These are phyloP conservation scores for Colletotrichum viniferum DNA, from an alignment of 2,329 filamentous ascomycete species.

Conservation along the genomic window DNA sequence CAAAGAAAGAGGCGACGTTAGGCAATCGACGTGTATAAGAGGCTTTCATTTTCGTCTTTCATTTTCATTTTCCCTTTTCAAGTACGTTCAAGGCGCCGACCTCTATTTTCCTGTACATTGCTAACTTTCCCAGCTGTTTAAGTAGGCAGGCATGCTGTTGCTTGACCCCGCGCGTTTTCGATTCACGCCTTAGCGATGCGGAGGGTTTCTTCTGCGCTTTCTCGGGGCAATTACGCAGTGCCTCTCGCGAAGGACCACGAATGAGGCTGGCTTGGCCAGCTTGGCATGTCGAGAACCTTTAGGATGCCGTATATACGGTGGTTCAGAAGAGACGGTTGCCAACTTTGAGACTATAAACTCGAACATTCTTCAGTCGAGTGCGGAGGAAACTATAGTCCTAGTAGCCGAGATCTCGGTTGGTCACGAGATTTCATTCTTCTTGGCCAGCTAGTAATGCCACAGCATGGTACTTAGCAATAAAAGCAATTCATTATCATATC, in stretches of 20 bases:
- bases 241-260: neutral
- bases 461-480: neutral
- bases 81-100: neutral
- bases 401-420: neutral
- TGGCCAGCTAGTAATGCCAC: neutral
- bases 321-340: neutral
- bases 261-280: neutral
- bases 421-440: neutral
- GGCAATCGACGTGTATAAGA: neutral
- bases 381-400: neutral
- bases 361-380: constrained; percentile 1
- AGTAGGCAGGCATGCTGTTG: neutral
- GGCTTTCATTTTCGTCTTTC: neutral
- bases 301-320: neutral
- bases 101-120: fast-evolving
- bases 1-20: neutral
- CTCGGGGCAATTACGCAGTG: neutral
- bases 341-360: neutral
- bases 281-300: neutral
- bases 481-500: constrained; percentile 2
- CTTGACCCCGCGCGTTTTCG: neutral
- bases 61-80: neutral
- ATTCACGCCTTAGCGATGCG: neutral
- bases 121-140: constrained; percentile 9
- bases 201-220: neutral